phyloP scores from a whole-genome alignment of 2,329 filamentous ascomycete genomes.

The Penicillium hesseltinei region DNA sequence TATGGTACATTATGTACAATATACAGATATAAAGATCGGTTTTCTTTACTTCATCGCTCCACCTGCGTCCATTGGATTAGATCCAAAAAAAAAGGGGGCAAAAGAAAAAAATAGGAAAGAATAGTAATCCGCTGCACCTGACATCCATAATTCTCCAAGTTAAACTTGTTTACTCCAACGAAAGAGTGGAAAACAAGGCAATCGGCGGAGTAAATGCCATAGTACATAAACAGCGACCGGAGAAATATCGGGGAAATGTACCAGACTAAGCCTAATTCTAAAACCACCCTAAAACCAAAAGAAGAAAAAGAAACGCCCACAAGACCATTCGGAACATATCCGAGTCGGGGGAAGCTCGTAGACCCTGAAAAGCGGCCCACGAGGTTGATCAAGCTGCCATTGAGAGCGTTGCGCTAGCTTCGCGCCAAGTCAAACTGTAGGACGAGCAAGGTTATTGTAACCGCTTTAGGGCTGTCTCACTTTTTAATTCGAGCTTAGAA shows the following conservation, averaged over 20 bases:
- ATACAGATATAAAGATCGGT: background rate
- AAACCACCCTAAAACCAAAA: no score
- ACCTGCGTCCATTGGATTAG: background rate
- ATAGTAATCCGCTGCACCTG: no score
- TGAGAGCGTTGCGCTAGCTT: background rate
- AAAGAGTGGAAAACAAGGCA: background rate
- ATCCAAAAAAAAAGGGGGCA: background rate
- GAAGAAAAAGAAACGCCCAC: no score
- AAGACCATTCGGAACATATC: background rate
- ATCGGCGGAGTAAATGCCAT: background rate
- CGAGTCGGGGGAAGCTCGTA: background rate
- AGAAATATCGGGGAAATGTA: background rate
- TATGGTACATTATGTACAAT: background rate
- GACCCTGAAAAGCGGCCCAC: background rate
- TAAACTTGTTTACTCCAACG: background rate
- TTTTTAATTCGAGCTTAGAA: background rate
- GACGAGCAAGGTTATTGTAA: background rate
- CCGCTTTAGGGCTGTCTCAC: conserved; percentile 4
- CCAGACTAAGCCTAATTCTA: background rate
- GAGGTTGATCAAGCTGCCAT: background rate
- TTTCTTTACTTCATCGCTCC: background rate
- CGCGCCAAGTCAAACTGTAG: background rate
- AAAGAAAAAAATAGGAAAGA: background rate
- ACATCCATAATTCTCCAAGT: background rate
- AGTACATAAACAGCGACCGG: background rate